Base-by-base conservation (phyloP, 1,284 basidiomycete genomes). In the Trichosporon ovoides region DNA sequence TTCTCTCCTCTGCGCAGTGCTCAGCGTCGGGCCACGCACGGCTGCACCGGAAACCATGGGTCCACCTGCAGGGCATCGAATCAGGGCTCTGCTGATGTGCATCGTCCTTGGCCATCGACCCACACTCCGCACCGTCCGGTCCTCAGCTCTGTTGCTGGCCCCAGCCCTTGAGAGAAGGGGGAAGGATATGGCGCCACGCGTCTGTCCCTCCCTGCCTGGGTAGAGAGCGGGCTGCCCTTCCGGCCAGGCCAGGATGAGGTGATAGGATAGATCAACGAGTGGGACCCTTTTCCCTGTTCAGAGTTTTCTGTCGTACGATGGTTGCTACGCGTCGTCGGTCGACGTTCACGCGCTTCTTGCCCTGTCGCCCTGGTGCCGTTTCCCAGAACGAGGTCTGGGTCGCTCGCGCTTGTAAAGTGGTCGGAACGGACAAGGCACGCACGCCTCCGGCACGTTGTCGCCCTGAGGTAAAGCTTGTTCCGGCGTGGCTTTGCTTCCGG, bases 301-400 rank as follows among this genome's bases (percentile, higher is more conserved):
- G n/a, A n/a, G n/a, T 31, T 31, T 31, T 31, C 28, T 19, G 43
- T 48, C 43, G 43, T 48, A 48, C 43, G 43, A 48, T 48, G 43
- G 11, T 28, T 14, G 35, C 22, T 48, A 48, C 43, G 43, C 24
- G 43, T 48, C 20, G 16, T 3, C 9, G 28, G n/a, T n/a, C n/a
- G n/a, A n/a, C n/a, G n/a, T n/a, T n/a, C 28, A 46, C 40, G 40
- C 40, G 40, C 40, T 28, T 14, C 6, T 20, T 46, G 22, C n/a
- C 28, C 40, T 46, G 22, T 14, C 40, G 40, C 40, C 40, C 22
- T 46, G 40, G 22, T 14, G 22, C 22, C 40, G 20, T 12, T 6
- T 6, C 38, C 40, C 28, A 12, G 38, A 12, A 14, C n/a, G n/a
- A n/a, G n/a, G n/a, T n/a, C n/a, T n/a, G n/a, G n/a, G n/a, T 12